These are phyloP conservation scores for Neckera pumila DNA, from an alignment of 225 moss, liverwort and hornwort genomes.

Conservation along the genomic window DNA sequence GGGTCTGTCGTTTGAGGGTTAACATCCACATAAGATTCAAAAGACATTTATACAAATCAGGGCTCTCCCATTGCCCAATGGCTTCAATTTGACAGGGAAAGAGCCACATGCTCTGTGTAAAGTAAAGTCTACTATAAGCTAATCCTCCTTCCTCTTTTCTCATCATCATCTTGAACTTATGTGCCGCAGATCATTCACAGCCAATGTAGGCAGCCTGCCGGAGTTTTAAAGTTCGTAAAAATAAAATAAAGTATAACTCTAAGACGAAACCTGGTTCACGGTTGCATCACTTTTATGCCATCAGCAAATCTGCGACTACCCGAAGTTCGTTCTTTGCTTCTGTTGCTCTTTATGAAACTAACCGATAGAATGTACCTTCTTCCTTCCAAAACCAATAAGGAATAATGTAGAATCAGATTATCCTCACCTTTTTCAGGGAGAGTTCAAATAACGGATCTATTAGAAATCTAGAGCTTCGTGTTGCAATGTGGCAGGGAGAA, in stretches of 20 bases:
- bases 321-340: not conserved
- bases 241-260: not conserved
- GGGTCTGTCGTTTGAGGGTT: not conserved
- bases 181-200: not conserved
- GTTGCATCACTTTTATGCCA: slow-evolving; percentile 8
- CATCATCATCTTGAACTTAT: slow-evolving; percentile 28
- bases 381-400: not conserved
- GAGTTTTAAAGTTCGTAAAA: not conserved
- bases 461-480: not conserved
- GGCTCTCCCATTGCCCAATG: not conserved
- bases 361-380: slow-evolving; percentile 16
- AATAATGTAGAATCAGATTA: slow-evolving; percentile 1
- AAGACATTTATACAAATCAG: slow-evolving; percentile 7
- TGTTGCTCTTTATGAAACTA: slow-evolving; percentile 12
- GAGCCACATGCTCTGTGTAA: slow-evolving; percentile 1
- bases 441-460: not conserved
- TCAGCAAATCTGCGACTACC: not conserved
- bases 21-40: not conserved
- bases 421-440: not conserved
- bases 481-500: not conserved
- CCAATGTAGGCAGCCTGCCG: not conserved
- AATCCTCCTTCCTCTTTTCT: slow-evolving; percentile 1
- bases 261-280: not conserved
- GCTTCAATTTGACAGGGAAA: slow-evolving; percentile 10
- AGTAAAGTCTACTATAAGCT: not conserved